Percentiles rank a stretch among this genome's conserved stretches.
Conservation (phyloP, 2,329 filamentous ascomycete species). For the Fusarium tanahbumbuense region DNA sequence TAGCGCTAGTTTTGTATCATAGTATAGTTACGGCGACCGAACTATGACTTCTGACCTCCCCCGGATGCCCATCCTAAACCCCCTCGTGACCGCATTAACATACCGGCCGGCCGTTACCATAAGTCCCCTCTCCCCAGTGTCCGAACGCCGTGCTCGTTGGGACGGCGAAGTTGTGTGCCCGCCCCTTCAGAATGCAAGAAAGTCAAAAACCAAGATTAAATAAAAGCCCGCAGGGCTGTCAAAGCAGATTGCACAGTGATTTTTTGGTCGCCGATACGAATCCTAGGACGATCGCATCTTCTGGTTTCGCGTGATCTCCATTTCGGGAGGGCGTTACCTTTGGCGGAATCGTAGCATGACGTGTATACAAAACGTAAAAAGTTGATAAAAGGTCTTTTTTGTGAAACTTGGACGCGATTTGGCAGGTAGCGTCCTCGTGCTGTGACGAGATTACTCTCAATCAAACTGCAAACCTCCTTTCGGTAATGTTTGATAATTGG, state of each 20-base stretch:
- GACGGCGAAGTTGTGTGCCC: slow-evolving; percentile 37
- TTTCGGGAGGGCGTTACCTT: slow-evolving; percentile 32
- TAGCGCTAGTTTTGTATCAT: slow-evolving; percentile 4
- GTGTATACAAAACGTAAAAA: slow-evolving; percentile 47
- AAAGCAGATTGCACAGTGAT: slow-evolving; percentile 32
- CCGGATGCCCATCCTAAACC: slow-evolving; percentile 1
- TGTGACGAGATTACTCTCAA: slow-evolving; percentile 6
- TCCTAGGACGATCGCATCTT: slow-evolving; percentile 26
- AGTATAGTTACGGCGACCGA: neutral
- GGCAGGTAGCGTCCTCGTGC: slow-evolving; percentile 19
- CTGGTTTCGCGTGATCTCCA: slow-evolving; percentile 18
- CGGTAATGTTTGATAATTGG: slow-evolving; percentile 22
- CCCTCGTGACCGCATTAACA: slow-evolving; percentile 25
- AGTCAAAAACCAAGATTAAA: slow-evolving; percentile 32
- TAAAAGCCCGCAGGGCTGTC: slow-evolving; percentile 34
- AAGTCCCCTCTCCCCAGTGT: slow-evolving; percentile 40
- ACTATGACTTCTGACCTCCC: slow-evolving; percentile 2
- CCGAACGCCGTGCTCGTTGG: slow-evolving; percentile 51
- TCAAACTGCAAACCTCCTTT: slow-evolving; percentile 23
- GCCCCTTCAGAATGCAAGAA: slow-evolving; percentile 43
- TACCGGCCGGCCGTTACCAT: slow-evolving; percentile 34
- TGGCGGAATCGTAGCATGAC: slow-evolving; percentile 47
- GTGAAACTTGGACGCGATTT: slow-evolving; percentile 16
- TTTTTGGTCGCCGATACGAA: slow-evolving; percentile 36
- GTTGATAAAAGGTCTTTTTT: slow-evolving; percentile 25